These are phyloP conservation scores for Nigrograna mackinnonii DNA, from an alignment of 2,329 filamentous ascomycete species.

Conservation along the genomic window DNA sequence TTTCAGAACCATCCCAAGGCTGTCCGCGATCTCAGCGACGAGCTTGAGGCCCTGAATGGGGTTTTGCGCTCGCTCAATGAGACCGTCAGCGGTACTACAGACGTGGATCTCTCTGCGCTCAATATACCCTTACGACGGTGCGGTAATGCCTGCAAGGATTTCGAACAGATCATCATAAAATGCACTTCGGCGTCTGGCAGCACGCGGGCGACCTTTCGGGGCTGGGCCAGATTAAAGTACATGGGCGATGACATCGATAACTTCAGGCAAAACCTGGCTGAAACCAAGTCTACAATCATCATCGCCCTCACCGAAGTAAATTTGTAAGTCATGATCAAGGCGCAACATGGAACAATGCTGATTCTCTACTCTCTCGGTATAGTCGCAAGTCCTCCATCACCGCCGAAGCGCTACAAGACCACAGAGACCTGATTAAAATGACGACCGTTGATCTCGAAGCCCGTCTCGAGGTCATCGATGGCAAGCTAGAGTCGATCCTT, in stretches of 20 bases:
- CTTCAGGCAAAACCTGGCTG: slow-evolving; percentile 44
- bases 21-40: slow-evolving; percentile 13
- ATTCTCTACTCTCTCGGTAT: background rate
- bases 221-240: slow-evolving; percentile 50
- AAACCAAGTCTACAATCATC: slow-evolving; percentile 37
- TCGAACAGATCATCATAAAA: slow-evolving; percentile 40
- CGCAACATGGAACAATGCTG: background rate
- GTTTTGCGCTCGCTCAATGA: slow-evolving; percentile 13
- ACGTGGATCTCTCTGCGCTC: slow-evolving; percentile 17
- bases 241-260: slow-evolving; percentile 49
- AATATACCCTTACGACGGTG: slow-evolving; percentile 47
- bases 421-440: slow-evolving; percentile 14
- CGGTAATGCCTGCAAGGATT: slow-evolving; percentile 48
- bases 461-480: slow-evolving; percentile 13
- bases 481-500: slow-evolving; percentile 10
- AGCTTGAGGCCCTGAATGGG: slow-evolving; percentile 13
- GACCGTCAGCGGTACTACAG: slow-evolving; percentile 6
- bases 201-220: slow-evolving; percentile 46
- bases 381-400: slow-evolving; percentile 17
- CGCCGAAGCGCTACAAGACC: slow-evolving; percentile 9
- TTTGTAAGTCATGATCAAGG: slow-evolving; percentile 36
- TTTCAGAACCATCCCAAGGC: slow-evolving; percentile 36
- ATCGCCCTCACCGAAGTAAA: slow-evolving; percentile 47
- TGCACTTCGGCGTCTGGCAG: slow-evolving; percentile 26
- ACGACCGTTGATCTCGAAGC: slow-evolving; percentile 15